Evolutionary conservation across 257 asterid species (phyloP), one percentile per base, ranked within the genome.

Genomic region (Primulina tabacum): DNA sequence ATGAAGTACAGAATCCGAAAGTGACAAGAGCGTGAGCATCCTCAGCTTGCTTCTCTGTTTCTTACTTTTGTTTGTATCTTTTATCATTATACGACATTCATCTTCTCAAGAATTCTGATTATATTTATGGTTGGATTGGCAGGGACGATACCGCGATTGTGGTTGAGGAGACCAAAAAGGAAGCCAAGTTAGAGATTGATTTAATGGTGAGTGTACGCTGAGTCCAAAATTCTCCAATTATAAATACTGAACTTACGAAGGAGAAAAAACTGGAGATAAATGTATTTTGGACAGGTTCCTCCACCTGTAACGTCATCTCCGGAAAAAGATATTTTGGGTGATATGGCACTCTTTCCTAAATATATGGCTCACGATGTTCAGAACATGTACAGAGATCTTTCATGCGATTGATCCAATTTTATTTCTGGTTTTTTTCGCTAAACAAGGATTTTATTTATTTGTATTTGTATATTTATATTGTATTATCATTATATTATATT

Each of bases 11-110:
- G 78, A 79, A 84, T 80, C 84, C 80, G 77, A 71, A 83, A 61
- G 68, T 67, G 80, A 77, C 83, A 75, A 83, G 82, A 83, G 75
- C 78, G 89, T 85, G 86, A 85, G 94, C 70, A 83, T 73, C 77
- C 24, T 70, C 52, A 55, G 67, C 69, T 81, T 82, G 60, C 65
- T 35, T 73, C 77, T 76, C 70, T 67, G 55, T 68, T 73, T 56
- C 50, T 50, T 56, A 11, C 21, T 60, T 60, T 69, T 40, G 16
- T 11, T 61, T 43, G 59, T 8, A 24, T 56, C 34, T 43, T 17
- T 57, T 61, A 12, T 17, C 17, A 32, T 52, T 64, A 24, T 11
- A 7, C 16, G 65, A 52, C 24, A 21, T 69, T 40, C 63, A 16
- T 76, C 52, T 67, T 53, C 33, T 12, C 20, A 53, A 52, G 63